Evolutionary conservation across 768 basidiomycete species (phyloP).

Genomic region (Suillus brevipes): DNA sequence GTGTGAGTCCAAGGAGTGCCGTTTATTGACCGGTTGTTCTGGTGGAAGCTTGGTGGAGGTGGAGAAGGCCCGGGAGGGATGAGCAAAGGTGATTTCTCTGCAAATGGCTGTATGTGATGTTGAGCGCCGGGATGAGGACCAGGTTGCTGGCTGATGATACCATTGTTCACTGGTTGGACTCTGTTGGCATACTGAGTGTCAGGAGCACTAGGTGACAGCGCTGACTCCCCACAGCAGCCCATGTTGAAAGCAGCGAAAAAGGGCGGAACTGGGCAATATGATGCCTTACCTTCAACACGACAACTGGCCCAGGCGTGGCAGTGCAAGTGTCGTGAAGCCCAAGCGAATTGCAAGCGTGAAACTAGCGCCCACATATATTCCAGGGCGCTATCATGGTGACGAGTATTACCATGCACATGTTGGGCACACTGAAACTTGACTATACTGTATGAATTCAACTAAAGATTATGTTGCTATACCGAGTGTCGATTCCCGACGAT

Average conservation of each 20-base stretch:
- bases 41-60: conserved; percentile 43
- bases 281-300: neutral
- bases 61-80: conserved; percentile 43
- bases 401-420: neutral
- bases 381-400: neutral
- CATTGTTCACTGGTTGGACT: conserved; percentile 27
- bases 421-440: neutral
- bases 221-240: conserved; percentile 68
- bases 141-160: conserved; percentile 56
- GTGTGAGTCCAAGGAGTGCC: conserved; percentile 30
- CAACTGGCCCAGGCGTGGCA: conserved; percentile 9
- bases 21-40: conserved; percentile 25
- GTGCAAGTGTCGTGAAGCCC: conserved; percentile 1
- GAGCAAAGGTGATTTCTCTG: conserved; percentile 45
- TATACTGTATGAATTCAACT: neutral
- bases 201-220: conserved; percentile 20
- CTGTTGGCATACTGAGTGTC: conserved; percentile 38
- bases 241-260: conserved; percentile 36
- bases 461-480: neutral
- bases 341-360: neutral
- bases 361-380: neutral
- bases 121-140: conserved; percentile 35
- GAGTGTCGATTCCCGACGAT: neutral
- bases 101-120: conserved; percentile 10
- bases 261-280: conserved; percentile 4